Evolutionary conservation across 208 protist species (phyloP).

Genomic region (Trypanosoma lewisi): DNA sequence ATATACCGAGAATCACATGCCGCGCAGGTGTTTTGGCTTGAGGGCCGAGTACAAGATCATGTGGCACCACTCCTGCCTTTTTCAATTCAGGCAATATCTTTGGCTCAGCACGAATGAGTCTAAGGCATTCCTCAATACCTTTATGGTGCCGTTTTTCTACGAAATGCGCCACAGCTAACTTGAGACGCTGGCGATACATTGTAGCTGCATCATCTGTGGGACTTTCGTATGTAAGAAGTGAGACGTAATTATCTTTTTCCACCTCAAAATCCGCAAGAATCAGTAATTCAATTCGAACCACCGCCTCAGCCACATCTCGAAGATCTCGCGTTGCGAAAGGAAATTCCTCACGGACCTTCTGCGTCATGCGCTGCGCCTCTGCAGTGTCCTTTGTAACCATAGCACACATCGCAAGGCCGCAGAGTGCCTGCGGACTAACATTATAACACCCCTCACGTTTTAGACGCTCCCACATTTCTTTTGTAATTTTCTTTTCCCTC

Average conservation of each 20-base stretch:
- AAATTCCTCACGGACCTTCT: slow-evolving; percentile 58
- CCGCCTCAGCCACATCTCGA: slow-evolving; percentile 65
- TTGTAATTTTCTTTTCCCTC: slow-evolving; percentile 67
- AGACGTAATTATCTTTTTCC: slow-evolving; percentile 77
- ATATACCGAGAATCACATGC: slow-evolving; percentile 54
- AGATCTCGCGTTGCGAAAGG: slow-evolving; percentile 74
- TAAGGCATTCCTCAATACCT: slow-evolving; percentile 73
- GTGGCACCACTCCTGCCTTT: slow-evolving; percentile 43
- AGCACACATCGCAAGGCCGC: slow-evolving; percentile 77
- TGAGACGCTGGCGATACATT: slow-evolving; percentile 74
- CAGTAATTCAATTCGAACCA: slow-evolving; percentile 84
- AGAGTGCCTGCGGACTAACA: slow-evolving; percentile 70
- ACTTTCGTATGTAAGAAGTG: slow-evolving; percentile 72
- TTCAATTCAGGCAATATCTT: slow-evolving; percentile 77
- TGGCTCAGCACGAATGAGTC: slow-evolving; percentile 71
- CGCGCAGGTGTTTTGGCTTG: slow-evolving; percentile 61
- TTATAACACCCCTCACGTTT: slow-evolving; percentile 83
- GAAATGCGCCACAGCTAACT: slow-evolving; percentile 70
- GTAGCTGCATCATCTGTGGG: slow-evolving; percentile 51
- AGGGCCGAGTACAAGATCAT: slow-evolving; percentile 51
- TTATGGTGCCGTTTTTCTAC: slow-evolving; percentile 59
- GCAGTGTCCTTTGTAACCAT: slow-evolving; percentile 45
- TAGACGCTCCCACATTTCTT: slow-evolving; percentile 59
- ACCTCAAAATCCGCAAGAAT: slow-evolving; percentile 57
- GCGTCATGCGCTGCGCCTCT: slow-evolving; percentile 44